Percentiles rank a stretch among this genome's conserved stretches.
phyloP scores from a whole-genome alignment of 1,284 basidiomycete species.

The Vanrija humicola region DNA sequence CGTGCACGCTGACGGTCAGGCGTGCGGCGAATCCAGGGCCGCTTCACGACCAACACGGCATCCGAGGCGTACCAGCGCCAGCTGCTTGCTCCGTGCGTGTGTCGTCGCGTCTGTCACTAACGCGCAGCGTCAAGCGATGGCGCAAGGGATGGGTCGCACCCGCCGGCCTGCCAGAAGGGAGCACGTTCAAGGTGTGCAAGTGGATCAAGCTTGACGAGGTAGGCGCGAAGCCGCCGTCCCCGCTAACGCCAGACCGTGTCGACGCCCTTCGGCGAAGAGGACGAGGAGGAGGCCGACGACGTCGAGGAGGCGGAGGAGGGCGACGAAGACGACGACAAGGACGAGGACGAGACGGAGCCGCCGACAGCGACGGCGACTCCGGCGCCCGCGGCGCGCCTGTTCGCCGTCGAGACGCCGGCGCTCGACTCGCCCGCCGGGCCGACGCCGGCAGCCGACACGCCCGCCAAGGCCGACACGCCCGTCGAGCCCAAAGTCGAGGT shows the following conservation, averaged over 20 bases:
- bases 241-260: slow-evolving; percentile 4
- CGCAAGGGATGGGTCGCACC: slow-evolving; percentile 33
- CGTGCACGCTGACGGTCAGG: not conserved
- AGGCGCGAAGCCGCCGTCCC: not conserved
- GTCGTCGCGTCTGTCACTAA: not conserved
- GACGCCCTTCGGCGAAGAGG: slow-evolving; percentile 12
- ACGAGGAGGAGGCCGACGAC: slow-evolving; percentile 5
- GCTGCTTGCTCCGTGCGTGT: slow-evolving; percentile 34
- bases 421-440: not conserved
- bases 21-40: slow-evolving; percentile 25
- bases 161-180: slow-evolving; percentile 30
- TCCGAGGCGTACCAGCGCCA: slow-evolving; percentile 35
- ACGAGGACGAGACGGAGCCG: slow-evolving; percentile 4
- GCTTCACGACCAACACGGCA: slow-evolving; percentile 28
- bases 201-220: slow-evolving; percentile 19
- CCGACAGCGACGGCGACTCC: slow-evolving; percentile 13
- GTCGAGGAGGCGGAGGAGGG: not conserved
- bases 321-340: slow-evolving; percentile 6
- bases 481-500: no score
- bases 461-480: not conserved
- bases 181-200: slow-evolving; percentile 29
- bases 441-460: slow-evolving; percentile 1
- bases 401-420: not conserved
- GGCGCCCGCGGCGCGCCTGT: not conserved
- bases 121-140: slow-evolving; percentile 32